A percentile compares a stretch with the other conserved stretches of the same genome.
These are phyloP conservation scores for Gaertneriomyces semiglobifer DNA, from an alignment of 192 early-diverging fungal species.

Conservation along the genomic window DNA sequence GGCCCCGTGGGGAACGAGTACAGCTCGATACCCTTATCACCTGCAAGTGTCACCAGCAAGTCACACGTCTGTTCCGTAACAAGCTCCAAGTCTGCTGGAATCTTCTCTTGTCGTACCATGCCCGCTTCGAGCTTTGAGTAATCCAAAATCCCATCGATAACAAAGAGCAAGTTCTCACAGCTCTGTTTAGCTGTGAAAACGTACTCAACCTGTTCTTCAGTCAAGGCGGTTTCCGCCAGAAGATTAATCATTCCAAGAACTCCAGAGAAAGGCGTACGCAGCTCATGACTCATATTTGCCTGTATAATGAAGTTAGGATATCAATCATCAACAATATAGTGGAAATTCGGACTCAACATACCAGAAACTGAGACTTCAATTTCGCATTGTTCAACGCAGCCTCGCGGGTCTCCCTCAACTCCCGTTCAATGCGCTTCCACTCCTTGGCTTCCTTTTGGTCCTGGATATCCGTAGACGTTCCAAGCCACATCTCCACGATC, in stretches of 20 bases:
- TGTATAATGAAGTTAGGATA: too few relatives aligned
- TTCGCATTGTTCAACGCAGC: neutral
- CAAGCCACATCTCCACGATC: neutral
- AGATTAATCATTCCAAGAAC: neutral
- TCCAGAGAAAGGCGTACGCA: constrained; percentile 1
- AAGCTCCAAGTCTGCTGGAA: neutral
- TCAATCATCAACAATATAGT: too few relatives aligned
- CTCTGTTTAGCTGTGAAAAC: neutral
- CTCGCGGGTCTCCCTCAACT: neutral
- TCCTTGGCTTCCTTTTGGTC: constrained; percentile 1
- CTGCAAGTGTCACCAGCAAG: neutral
- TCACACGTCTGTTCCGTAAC: neutral
- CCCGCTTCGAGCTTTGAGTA: neutral
- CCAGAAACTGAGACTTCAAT: neutral
- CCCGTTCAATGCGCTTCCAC: neutral
- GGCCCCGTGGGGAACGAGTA: neutral
- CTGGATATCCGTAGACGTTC: constrained; percentile 10
- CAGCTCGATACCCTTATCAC: neutral
- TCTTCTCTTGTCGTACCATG: neutral
- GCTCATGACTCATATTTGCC: neutral
- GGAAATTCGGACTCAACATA: too few relatives aligned
- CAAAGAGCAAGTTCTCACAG: constrained; percentile 3
- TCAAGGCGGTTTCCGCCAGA: neutral
- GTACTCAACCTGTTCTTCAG: neutral
- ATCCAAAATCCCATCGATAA: constrained; percentile 1